Evolutionary conservation across 78 protist species (phyloP).

Genomic region (Creolimax fragrantissima): DNA sequence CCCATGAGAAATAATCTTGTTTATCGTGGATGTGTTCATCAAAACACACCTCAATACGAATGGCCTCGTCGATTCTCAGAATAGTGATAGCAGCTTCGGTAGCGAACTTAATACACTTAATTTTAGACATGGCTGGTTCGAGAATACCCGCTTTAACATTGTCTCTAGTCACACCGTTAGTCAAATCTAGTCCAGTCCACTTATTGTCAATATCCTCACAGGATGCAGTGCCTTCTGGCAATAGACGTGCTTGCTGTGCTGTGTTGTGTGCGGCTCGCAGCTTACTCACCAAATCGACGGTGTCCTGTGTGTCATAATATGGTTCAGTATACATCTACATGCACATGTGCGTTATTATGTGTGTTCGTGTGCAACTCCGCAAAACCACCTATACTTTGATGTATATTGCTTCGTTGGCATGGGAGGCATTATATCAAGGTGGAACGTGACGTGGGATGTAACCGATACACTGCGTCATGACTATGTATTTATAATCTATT

Average conservation of each 20-base stretch:
- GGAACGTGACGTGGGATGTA: too few relatives aligned
- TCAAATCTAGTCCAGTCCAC: conserved; percentile 71
- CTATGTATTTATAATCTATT: too few relatives aligned
- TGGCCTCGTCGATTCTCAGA: conserved; percentile 91
- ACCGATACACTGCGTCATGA: too few relatives aligned
- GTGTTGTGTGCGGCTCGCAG: conserved; percentile 87
- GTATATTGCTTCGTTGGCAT: too few relatives aligned
- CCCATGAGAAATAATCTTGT: too few relatives aligned
- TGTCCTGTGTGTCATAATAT: too few relatives aligned
- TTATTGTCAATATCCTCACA: background rate
- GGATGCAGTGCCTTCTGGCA: background rate
- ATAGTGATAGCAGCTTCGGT: conserved; percentile 98
- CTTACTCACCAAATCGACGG: conserved; percentile 92
- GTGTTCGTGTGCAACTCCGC: too few relatives aligned
- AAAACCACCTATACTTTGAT: too few relatives aligned
- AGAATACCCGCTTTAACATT: conserved; percentile 92
- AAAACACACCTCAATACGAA: conserved; percentile 57
- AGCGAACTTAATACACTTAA: conserved; percentile 90
- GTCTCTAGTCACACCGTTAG: conserved; percentile 63
- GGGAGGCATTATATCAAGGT: too few relatives aligned
- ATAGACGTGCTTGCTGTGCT: conserved; percentile 54
- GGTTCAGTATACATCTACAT: too few relatives aligned
- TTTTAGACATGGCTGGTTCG: conserved; percentile 94
- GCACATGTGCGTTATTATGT: too few relatives aligned
- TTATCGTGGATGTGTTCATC: too few relatives aligned